Evolutionary conservation across 257 asterid genomes (phyloP).

Genomic region (Petunia axillaris): DNA sequence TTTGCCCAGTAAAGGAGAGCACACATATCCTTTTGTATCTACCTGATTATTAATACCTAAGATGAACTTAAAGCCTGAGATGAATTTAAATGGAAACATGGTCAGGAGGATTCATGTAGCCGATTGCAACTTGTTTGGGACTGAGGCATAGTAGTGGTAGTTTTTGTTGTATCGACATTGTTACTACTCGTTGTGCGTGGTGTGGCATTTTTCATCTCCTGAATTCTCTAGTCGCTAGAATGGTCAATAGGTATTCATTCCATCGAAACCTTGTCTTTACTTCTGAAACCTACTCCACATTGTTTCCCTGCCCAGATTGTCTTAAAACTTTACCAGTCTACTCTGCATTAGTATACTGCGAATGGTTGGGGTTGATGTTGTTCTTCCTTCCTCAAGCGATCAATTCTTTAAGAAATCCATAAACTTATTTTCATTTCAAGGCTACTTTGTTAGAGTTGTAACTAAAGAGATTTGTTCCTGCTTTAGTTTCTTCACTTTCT

Average conservation of each 20-base stretch:
- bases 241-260: background rate
- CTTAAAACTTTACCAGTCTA: background rate
- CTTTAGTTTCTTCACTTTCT: no score
- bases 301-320: background rate
- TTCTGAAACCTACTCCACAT: background rate
- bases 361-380: background rate
- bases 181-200: no score
- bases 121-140: no score
- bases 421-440: background rate
- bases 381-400: background rate
- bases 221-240: no score
- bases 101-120: no score
- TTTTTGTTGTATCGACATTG: background rate
- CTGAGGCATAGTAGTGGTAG: background rate
- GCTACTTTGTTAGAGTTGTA: no score
- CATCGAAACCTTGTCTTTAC: background rate
- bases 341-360: background rate
- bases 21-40: background rate
- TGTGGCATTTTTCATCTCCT: no score
- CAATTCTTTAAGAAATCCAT: background rate
- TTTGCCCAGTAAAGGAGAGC: background rate
- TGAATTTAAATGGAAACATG: no score
- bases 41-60: background rate
- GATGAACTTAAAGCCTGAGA: background rate
- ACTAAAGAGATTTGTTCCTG: no score